Conservation (phyloP, 1,284 basidiomycete species). For the Flammula alnicola region DNA sequence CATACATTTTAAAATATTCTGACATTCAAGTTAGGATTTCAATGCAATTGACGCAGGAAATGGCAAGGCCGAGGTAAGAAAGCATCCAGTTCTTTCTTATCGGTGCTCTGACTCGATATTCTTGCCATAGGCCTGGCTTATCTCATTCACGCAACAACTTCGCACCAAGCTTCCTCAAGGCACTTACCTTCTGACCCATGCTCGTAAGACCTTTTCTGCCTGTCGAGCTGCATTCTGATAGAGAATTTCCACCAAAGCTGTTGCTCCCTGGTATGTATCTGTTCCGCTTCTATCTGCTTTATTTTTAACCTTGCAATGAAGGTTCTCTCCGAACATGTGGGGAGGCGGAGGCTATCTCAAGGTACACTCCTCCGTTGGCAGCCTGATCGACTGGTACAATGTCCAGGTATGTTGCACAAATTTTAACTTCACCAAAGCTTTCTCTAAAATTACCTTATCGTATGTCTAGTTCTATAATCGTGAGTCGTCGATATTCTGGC, state of each 20-base stretch:
- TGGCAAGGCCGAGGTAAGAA: slow-evolving; percentile 41
- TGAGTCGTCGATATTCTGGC: slow-evolving; percentile 28
- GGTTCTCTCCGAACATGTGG: slow-evolving; percentile 56
- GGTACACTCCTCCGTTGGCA: slow-evolving; percentile 59
- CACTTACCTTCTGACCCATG: slow-evolving; percentile 47
- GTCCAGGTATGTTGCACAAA: slow-evolving; percentile 36
- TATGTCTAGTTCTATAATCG: slow-evolving; percentile 65
- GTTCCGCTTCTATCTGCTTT: slow-evolving; percentile 2
- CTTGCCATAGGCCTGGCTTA: slow-evolving; percentile 43
- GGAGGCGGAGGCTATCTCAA: slow-evolving; percentile 64
- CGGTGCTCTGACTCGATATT: background rate
- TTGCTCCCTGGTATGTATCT: slow-evolving; percentile 55
- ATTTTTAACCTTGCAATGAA: slow-evolving; percentile 22
- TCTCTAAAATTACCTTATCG: slow-evolving; percentile 12
- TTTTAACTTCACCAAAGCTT: too few relatives aligned
- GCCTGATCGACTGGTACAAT: slow-evolving; percentile 59
- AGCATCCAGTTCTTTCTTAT: too few relatives aligned
- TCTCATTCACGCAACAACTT: slow-evolving; percentile 47
- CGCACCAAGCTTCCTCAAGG: slow-evolving; percentile 44
- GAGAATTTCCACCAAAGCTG: slow-evolving; percentile 33
- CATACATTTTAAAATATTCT: background rate
- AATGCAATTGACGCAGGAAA: slow-evolving; percentile 47
- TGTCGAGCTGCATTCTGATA: background rate
- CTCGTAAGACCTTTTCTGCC: slow-evolving; percentile 35
- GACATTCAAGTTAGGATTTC: slow-evolving; percentile 42